Evolutionary conservation across 1,139 yeast species (phyloP).

Genomic region (Yamadazyma triangularis): DNA sequence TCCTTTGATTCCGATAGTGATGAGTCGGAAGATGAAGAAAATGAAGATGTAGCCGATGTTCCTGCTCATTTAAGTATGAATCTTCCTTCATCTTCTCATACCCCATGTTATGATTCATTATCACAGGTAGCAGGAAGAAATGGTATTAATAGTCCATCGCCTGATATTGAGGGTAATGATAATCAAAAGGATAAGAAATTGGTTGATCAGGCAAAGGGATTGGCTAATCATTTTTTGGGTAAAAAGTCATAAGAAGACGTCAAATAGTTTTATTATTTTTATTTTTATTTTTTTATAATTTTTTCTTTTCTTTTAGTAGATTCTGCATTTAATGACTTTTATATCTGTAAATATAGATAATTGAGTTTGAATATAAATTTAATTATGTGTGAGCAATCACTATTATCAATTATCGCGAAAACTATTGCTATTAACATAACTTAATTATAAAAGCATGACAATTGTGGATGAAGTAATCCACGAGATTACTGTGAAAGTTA

Average conservation of each 20-base stretch:
- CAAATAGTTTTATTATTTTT: no score
- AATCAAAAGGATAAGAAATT: slow-evolving; percentile 14
- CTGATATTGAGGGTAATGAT: slow-evolving; percentile 2
- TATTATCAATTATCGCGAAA: no score
- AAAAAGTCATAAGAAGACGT: slow-evolving; percentile 15
- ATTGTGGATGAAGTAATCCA: no score
- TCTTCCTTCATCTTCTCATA: slow-evolving; percentile 3
- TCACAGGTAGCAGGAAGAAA: slow-evolving; percentile 48
- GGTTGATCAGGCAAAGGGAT: slow-evolving; percentile 38
- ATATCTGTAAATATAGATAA: no score
- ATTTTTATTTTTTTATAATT: no score
- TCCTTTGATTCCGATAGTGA: slow-evolving; percentile 30
- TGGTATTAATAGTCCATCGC: slow-evolving; percentile 20
- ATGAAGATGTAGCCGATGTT: neutral
- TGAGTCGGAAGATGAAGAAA: slow-evolving; percentile 24
- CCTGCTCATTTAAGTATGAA: neutral
- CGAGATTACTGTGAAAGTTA: no score
- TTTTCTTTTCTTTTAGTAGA: neutral
- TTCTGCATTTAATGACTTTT: neutral
- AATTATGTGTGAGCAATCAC: no score
- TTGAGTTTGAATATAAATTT: no score
- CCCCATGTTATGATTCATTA: slow-evolving; percentile 36
- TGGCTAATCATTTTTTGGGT: slow-evolving; percentile 35
- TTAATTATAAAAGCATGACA: no score
- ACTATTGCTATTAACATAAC: no score